Conservation (phyloP, 176 grass and related monocot genomes). For the Lolium multiflorum region DNA sequence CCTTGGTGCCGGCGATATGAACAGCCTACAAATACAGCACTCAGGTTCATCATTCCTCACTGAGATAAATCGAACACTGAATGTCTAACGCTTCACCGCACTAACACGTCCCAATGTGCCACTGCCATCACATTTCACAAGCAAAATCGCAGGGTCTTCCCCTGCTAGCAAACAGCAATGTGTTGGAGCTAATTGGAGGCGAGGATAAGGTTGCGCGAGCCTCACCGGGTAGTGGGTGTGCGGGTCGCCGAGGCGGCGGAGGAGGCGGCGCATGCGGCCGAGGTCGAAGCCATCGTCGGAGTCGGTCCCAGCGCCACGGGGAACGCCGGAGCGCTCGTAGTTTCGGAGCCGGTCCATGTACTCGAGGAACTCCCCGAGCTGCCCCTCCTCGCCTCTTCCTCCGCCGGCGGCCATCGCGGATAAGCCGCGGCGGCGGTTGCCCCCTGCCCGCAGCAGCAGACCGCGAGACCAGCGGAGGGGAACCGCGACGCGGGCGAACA, state of each 20-base stretch:
- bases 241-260: constrained; percentile 68
- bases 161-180: background rate
- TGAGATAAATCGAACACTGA: background rate
- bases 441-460: background rate
- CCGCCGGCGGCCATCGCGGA: constrained; percentile 32
- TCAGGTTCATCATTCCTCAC: background rate
- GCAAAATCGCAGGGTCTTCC: too few species aligned
- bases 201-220: background rate
- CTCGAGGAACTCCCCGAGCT: constrained; percentile 66
- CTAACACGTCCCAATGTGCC: background rate
- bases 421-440: background rate
- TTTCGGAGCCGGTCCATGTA: constrained; percentile 87
- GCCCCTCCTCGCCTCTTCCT: constrained; percentile 21
- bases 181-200: too few species aligned
- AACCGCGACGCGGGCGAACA: background rate
- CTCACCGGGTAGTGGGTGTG: constrained; percentile 75
- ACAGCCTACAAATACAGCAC: constrained; percentile 56
- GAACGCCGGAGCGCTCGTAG: constrained; percentile 83
- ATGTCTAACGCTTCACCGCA: background rate
- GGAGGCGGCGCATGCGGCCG: constrained; percentile 77
- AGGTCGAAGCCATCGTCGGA: constrained; percentile 90
- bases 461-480: background rate
- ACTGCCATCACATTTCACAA: background rate
- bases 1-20: constrained; percentile 94
- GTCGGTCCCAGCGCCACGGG: constrained; percentile 77